Conservation (phyloP, 2,329 filamentous ascomycete genomes). For the Ophiocordyceps camponoti-saundersi region DNA sequence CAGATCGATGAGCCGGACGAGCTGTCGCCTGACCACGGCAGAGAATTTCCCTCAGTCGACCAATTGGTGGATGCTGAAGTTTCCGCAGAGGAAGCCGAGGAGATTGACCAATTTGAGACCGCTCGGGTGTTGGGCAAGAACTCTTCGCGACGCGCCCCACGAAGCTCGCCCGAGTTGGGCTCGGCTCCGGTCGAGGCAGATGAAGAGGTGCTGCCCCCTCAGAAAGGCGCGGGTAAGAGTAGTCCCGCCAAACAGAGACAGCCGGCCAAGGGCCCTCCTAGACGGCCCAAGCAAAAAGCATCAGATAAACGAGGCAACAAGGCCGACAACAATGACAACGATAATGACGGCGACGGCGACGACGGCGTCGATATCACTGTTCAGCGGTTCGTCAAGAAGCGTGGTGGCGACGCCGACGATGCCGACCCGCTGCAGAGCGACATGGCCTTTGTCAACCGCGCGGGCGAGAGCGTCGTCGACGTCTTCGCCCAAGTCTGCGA, state of each 20-base stretch:
- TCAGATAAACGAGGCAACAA: neutral
- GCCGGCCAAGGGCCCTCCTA: conserved; percentile 1
- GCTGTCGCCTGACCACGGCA: conserved; percentile 13
- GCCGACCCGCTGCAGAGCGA: conserved; percentile 29
- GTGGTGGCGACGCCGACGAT: conserved; percentile 20
- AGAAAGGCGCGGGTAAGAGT: conserved; percentile 11
- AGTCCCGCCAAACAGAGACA: conserved; percentile 24
- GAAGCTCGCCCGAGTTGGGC: conserved; percentile 23
- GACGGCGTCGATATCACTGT: conserved; percentile 36
- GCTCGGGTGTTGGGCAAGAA: conserved; percentile 25
- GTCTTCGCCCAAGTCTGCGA: conserved; percentile 45
- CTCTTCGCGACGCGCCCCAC: conserved; percentile 18
- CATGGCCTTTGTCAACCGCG: conserved; percentile 34
- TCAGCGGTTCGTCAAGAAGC: conserved; percentile 35
- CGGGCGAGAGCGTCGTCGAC: conserved; percentile 44
- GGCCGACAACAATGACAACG: neutral
- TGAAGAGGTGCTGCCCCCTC: conserved; percentile 4
- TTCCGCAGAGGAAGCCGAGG: conserved; percentile 21
- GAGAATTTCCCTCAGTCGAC: neutral
- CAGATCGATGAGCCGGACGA: conserved; percentile 10
- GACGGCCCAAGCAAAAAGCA: neutral
- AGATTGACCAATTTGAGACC: conserved; percentile 24
- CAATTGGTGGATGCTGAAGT: conserved; percentile 1
- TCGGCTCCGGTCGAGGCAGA: conserved; percentile 15
- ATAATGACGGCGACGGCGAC: conserved; percentile 8